phyloP scores from a whole-genome alignment of 75 land plant species.

The Chamaecyparis obtusa region DNA sequence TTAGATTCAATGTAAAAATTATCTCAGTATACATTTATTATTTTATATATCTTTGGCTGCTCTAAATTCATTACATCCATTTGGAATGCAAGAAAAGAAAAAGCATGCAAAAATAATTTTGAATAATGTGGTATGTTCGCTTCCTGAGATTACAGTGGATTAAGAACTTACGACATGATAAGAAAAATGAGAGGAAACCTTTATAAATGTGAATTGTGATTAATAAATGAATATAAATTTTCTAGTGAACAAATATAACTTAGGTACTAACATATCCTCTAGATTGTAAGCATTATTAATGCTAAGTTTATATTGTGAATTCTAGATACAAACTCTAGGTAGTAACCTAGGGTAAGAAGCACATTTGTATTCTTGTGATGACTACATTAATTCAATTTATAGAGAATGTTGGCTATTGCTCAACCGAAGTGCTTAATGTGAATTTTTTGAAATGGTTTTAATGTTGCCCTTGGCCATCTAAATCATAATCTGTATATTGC shows the following conservation, averaged over 20 bases:
- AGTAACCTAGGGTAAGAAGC: too few species aligned
- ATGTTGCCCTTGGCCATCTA: neutral
- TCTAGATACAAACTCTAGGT: too few species aligned
- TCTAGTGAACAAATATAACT: too few species aligned
- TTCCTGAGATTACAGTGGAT: neutral
- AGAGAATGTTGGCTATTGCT: neutral
- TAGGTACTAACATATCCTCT: too few species aligned
- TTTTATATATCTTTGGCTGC: neutral
- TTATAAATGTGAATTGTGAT: too few species aligned
- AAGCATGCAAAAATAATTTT: neutral
- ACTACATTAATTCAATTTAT: neutral
- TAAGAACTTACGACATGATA: too few species aligned
- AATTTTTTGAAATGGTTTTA: neutral
- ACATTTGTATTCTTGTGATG: neutral
- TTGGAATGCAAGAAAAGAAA: neutral
- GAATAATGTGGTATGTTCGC: neutral
- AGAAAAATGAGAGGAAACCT: too few species aligned
- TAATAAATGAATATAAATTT: too few species aligned
- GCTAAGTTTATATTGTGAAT: too few species aligned
- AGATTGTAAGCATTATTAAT: too few species aligned
- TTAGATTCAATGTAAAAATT: neutral
- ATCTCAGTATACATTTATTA: neutral
- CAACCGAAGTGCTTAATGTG: neutral
- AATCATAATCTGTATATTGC: neutral
- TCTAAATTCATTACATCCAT: neutral